Evolutionary conservation across 345 rosid genomes (phyloP).

Genomic region (Turritis glabra): DNA sequence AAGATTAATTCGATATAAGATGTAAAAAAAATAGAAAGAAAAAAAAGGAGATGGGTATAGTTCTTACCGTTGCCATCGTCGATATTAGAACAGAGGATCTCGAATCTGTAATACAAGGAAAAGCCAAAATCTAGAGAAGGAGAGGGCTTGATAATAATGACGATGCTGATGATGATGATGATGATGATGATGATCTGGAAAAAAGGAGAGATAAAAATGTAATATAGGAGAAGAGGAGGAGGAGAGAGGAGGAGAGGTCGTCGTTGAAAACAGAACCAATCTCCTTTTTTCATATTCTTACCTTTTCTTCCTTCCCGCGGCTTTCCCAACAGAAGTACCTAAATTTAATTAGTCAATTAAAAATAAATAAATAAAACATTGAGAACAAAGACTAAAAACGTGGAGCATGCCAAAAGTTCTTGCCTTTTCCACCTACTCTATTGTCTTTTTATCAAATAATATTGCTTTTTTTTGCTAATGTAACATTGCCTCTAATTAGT

Average conservation of each 20-base stretch:
- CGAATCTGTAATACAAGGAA: slow-evolving; percentile 1
- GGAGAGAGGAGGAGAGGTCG: slow-evolving; percentile 27
- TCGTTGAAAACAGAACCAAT: slow-evolving; percentile 25
- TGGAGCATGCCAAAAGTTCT: slow-evolving; percentile 7
- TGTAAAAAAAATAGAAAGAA: too few relatives aligned
- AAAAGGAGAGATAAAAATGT: slow-evolving; percentile 17
- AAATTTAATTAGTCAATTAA: slow-evolving; percentile 4
- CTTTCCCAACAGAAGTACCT: slow-evolving; percentile 35
- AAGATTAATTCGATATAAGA: background rate
- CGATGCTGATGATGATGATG: slow-evolving; percentile 2
- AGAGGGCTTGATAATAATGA: slow-evolving; percentile 9
- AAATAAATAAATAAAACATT: background rate
- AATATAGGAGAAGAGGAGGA: slow-evolving; percentile 3
- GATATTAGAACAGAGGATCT: slow-evolving; percentile 17
- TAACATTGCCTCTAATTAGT: background rate
- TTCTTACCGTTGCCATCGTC: slow-evolving; percentile 36
- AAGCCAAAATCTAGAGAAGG: background rate
- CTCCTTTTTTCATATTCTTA: slow-evolving; percentile 21
- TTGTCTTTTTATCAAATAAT: background rate
- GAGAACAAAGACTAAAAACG: slow-evolving; percentile 3
- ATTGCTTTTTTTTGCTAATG: background rate
- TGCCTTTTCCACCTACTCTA: background rate
- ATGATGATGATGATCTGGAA: slow-evolving; percentile 10
- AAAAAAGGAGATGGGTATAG: too few relatives aligned
- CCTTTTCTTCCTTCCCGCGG: slow-evolving; percentile 40